Percentiles rank a stretch among this genome's conserved stretches.
Evolutionary conservation across 352 stramenopile species (phyloP).

Genomic region (Pythium apleroticum): DNA sequence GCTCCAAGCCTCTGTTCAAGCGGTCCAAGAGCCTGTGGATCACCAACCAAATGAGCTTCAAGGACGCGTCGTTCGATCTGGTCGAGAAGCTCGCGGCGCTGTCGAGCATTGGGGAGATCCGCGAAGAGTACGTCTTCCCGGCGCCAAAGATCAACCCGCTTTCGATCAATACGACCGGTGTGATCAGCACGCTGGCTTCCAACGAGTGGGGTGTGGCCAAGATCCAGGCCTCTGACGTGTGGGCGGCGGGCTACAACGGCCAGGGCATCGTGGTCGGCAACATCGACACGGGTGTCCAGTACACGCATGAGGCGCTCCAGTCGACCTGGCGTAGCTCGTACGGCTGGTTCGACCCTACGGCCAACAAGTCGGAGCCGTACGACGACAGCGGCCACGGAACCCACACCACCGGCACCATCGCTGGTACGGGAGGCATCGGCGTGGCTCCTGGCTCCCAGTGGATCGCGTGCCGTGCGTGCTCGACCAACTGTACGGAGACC

Average conservation of each 20-base stretch:
- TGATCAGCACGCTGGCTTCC: not conserved
- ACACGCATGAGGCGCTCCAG: conserved; percentile 18
- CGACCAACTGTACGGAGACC: conserved; percentile 15
- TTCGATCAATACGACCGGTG: not conserved
- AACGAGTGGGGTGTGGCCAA: conserved; percentile 25
- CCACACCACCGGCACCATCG: conserved; percentile 13
- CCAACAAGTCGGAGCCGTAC: conserved; percentile 13
- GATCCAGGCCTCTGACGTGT: conserved; percentile 18
- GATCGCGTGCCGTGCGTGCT: conserved; percentile 4
- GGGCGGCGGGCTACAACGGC: conserved; percentile 19
- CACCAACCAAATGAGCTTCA: conserved; percentile 28
- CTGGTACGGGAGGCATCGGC: conserved; percentile 2
- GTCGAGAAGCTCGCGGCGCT: conserved; percentile 15
- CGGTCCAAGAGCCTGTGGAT: conserved; percentile 28
- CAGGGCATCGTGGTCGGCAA: conserved; percentile 23
- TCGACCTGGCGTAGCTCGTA: conserved; percentile 11
- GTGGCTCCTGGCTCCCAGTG: conserved; percentile 10
- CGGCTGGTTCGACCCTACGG: conserved; percentile 25
- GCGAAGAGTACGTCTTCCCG: not conserved
- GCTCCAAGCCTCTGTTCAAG: conserved; percentile 4
- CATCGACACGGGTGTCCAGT: conserved; percentile 31
- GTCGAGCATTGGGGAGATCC: not conserved
- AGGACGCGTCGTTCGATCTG: conserved; percentile 21
- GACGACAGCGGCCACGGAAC: conserved; percentile 28
- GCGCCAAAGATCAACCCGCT: not conserved